A percentile compares a stretch with the other conserved stretches of the same genome.
Evolutionary conservation across 495 filamentous ascomycete genomes (phyloP).

Genomic region (Aspergillus affinis): DNA sequence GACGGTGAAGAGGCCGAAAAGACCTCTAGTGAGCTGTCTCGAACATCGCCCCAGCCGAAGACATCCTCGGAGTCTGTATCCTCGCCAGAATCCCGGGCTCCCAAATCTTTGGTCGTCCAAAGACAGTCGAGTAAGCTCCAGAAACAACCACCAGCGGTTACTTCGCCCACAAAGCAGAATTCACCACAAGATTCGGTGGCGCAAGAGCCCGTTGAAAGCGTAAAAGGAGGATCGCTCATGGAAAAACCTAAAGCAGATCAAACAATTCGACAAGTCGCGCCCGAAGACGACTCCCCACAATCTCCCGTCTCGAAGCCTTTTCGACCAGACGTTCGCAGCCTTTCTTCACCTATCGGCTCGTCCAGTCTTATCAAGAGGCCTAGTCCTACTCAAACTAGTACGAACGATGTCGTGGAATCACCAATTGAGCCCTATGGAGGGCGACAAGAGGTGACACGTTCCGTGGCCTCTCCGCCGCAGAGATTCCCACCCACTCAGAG

Average conservation of each 20-base stretch:
- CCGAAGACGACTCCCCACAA: slow-evolving; percentile 28
- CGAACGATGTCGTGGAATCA: slow-evolving; percentile 24
- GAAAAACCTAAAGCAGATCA: slow-evolving; percentile 24
- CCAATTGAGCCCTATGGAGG: slow-evolving; percentile 22
- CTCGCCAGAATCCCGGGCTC: slow-evolving; percentile 31
- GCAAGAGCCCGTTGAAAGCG: slow-evolving; percentile 14
- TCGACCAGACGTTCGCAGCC: slow-evolving; percentile 10
- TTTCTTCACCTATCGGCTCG: slow-evolving; percentile 9
- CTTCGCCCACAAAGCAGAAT: slow-evolving; percentile 45
- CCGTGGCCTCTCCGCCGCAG: slow-evolving; percentile 38
- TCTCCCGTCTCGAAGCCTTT: slow-evolving; percentile 24
- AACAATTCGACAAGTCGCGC: slow-evolving; percentile 44
- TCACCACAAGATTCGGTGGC: slow-evolving; percentile 13
- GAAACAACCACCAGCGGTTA: slow-evolving; percentile 60
- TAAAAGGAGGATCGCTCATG: slow-evolving; percentile 10
- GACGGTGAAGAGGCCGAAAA: slow-evolving; percentile 64
- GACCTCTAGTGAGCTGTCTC: slow-evolving; percentile 54
- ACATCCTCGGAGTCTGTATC: slow-evolving; percentile 49
- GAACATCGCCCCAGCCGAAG: slow-evolving; percentile 52
- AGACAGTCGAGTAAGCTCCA: slow-evolving; percentile 72
- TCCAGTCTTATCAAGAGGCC: slow-evolving; percentile 26
- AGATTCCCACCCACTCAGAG: slow-evolving; percentile 43
- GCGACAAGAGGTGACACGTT: slow-evolving; percentile 16
- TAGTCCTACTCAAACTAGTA: slow-evolving; percentile 22
- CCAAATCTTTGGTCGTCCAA: slow-evolving; percentile 42